Conservation (phyloP, 352 stramenopile species). For the Pythium phragmiticola region DNA sequence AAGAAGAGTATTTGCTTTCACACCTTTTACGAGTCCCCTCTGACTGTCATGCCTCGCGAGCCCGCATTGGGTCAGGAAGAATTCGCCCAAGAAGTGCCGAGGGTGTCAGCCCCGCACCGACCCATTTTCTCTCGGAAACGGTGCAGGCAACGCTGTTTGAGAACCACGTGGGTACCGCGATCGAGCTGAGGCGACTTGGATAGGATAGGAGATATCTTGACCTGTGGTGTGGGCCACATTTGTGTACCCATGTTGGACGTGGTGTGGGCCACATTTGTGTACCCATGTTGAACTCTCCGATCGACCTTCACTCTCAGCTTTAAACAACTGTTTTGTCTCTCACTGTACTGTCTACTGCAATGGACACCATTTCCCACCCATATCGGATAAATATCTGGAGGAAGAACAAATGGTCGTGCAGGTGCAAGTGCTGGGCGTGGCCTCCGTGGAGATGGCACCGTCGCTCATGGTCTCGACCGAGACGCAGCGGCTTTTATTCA, state of each 20-base stretch:
- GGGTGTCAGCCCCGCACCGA: no score
- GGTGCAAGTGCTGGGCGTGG: slow-evolving; percentile 73
- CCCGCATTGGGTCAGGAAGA: no score
- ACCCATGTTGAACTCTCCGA: background rate
- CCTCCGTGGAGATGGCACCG: slow-evolving; percentile 71
- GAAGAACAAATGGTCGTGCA: slow-evolving; percentile 59
- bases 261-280: background rate
- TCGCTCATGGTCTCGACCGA: slow-evolving; percentile 74
- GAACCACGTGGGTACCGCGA: no score
- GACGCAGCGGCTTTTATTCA: slow-evolving; percentile 76
- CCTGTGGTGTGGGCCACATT: background rate
- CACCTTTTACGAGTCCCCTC: no score
- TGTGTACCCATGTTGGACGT: background rate
- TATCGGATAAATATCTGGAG: no score
- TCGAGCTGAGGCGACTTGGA: no score
- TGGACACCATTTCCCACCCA: background rate
- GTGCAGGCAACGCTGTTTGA: no score
- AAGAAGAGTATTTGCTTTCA: no score
- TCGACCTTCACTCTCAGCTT: background rate
- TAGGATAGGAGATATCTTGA: background rate
- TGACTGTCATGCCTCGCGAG: no score
- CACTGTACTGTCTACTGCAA: background rate
- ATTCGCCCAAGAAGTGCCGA: no score
- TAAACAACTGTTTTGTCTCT: background rate
- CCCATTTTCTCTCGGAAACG: no score